These are phyloP conservation scores for Penicillium salamii DNA, from an alignment of 495 filamentous ascomycete genomes.

Conservation along the genomic window DNA sequence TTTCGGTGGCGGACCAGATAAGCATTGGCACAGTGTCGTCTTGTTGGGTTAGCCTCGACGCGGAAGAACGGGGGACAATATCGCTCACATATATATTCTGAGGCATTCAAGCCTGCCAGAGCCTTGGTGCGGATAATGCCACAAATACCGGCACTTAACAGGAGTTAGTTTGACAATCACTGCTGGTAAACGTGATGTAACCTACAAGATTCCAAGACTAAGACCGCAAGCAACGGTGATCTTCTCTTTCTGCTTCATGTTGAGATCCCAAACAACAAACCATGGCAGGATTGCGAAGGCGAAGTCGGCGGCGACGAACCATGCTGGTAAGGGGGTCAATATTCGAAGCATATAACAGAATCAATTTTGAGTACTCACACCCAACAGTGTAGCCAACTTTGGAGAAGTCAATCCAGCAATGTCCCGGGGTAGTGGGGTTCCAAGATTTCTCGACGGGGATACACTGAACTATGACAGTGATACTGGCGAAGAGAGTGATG, in stretches of 20 bases:
- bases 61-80: not conserved
- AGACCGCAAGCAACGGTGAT: conserved; percentile 26
- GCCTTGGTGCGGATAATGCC: conserved; percentile 29
- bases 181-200: not conserved
- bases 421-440: conserved; percentile 15
- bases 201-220: conserved; percentile 27
- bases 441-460: conserved; percentile 22
- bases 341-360: not conserved
- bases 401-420: conserved; percentile 27
- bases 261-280: conserved; percentile 31
- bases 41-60: not conserved
- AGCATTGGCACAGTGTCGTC: conserved; percentile 28
- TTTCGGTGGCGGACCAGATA: conserved; percentile 31
- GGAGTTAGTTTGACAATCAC: not conserved
- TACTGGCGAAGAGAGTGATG: conserved; percentile 22
- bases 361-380: conserved; percentile 13
- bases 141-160: conserved; percentile 24
- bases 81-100: conserved; percentile 25
- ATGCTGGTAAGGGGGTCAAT: conserved; percentile 10
- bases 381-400: conserved; percentile 27
- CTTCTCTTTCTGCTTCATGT: conserved; percentile 31
- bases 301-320: conserved; percentile 27
- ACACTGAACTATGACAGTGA: conserved; percentile 23
- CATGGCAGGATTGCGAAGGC: conserved; percentile 28
- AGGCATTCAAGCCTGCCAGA: conserved; percentile 17